These are phyloP conservation scores for Fragaria nilgerrensis DNA, from an alignment of 306 rosid genomes.

Conservation along the genomic window DNA sequence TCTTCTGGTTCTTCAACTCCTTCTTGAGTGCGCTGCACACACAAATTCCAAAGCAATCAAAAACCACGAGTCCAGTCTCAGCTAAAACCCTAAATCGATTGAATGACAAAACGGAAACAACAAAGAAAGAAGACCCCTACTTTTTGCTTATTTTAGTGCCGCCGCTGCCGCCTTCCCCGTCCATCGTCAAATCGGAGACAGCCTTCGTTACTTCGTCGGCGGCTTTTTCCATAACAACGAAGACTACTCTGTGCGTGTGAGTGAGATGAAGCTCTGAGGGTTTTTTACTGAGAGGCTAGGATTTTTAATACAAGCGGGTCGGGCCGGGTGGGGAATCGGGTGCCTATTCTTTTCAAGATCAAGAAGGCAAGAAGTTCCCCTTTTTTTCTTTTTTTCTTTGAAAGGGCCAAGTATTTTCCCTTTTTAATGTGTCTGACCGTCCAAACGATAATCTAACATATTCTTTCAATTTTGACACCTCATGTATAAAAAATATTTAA, in stretches of 20 bases:
- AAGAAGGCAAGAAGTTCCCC: no score
- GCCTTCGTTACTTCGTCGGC: slow-evolving; percentile 27
- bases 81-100: not conserved
- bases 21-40: slow-evolving; percentile 67
- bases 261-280: not conserved
- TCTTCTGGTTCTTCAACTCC: slow-evolving; percentile 63
- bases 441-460: no score
- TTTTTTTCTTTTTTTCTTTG: no score
- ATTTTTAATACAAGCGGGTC: no score
- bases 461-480: no score
- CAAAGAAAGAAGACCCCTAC: slow-evolving; percentile 22
- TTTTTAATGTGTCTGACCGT: no score
- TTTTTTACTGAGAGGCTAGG: not conserved
- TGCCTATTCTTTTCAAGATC: no score
- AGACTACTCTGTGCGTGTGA: not conserved
- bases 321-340: no score
- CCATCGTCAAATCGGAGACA: slow-evolving; percentile 23
- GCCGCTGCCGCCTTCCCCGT: slow-evolving; percentile 31
- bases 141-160: slow-evolving; percentile 37
- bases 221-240: slow-evolving; percentile 21
- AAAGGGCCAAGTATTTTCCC: no score
- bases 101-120: not conserved
- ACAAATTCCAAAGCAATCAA: not conserved
- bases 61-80: not conserved
- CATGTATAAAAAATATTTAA: no score